phyloP scores from a whole-genome alignment of 73 alveolate genomes.

The Urostyla sp. region DNA sequence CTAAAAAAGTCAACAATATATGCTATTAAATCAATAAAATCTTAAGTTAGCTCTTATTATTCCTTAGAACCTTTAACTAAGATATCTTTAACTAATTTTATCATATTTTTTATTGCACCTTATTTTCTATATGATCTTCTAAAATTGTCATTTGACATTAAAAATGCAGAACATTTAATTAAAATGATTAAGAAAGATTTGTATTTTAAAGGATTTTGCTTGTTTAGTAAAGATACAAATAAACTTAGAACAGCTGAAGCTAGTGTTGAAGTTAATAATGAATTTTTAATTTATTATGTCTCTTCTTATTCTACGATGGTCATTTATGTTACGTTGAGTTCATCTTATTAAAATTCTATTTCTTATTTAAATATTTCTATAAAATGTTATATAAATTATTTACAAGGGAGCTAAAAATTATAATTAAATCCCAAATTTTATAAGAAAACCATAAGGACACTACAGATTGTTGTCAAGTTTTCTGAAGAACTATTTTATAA shows the following conservation, averaged over 20 bases:
- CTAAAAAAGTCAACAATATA: slow-evolving; percentile 47
- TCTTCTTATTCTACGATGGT: neutral
- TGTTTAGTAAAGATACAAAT: slow-evolving; percentile 43
- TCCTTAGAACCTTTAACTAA: slow-evolving; percentile 3
- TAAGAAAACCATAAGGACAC: neutral
- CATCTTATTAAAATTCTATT: slow-evolving; percentile 43
- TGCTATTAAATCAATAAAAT: slow-evolving; percentile 17
- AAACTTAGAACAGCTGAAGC: slow-evolving; percentile 54
- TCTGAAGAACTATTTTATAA: slow-evolving; percentile 36
- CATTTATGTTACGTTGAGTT: neutral
- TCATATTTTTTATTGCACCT: slow-evolving; percentile 65
- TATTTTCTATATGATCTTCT: slow-evolving; percentile 56
- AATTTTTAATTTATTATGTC: neutral
- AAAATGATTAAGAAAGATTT: slow-evolving; percentile 39
- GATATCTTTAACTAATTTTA: slow-evolving; percentile 47
- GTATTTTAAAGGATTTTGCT: slow-evolving; percentile 52
- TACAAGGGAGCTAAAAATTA: slow-evolving; percentile 23
- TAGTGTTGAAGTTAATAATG: slow-evolving; percentile 9
- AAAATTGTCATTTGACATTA: slow-evolving; percentile 52
- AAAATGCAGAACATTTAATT: slow-evolving; percentile 44
- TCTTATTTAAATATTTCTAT: slow-evolving; percentile 53
- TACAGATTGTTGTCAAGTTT: slow-evolving; percentile 43
- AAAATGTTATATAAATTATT: neutral
- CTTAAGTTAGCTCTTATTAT: neutral
- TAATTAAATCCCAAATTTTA: slow-evolving; percentile 21